Base-by-base conservation (phyloP, 768 basidiomycete genomes). In the Boletales sp. region DNA sequence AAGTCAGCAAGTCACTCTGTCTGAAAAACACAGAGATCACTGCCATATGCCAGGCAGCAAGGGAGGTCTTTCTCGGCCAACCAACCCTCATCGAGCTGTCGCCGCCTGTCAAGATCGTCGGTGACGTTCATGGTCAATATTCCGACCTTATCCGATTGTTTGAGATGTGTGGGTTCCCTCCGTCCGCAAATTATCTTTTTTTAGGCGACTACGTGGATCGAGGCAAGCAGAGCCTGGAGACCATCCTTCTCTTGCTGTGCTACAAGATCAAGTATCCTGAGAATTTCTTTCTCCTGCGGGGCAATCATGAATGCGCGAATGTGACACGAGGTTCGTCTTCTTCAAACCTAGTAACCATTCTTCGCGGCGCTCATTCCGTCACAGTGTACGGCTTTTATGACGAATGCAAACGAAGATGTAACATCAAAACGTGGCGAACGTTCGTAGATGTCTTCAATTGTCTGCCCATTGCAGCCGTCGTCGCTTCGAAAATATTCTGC, bases 251-350 rank as follows among this genome's bases (percentile, higher is more conserved):
- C 43, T 77, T 99, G 36, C 76, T 98, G 37, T 98, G 97, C 71
- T 98, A 97, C 83, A 99, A 99, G 79, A 91, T 99, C 76, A 98
- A 98, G 72, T 99, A 94, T 71, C 97, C 97, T 8, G 97, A 99
- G 74, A 98, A 98, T 74, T 98, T 99, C 75, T 98, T 98, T 77
- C 78, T 99, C 35, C 73, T 99, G 46, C 81, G 97, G 63, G 97
- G 97, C 38, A 99, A 99, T 69, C 97, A 99, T 69, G 97, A 99
- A 75, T 97, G 95, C 65, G 97, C 97, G 41, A 98, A 98, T 64
- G 97, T 99, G 47, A 99, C 97, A 47, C 78, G 97, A 84, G 95
- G 94, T 94, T 54, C 56, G 87, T 52, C 27, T 49, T 40, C 19
- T 49, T 40, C 19, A 48, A 21, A 21, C 4, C 5, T 30, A 3